Conservation (phyloP, 108 stramenopile species). For the Stephanodiscus triporus region DNA sequence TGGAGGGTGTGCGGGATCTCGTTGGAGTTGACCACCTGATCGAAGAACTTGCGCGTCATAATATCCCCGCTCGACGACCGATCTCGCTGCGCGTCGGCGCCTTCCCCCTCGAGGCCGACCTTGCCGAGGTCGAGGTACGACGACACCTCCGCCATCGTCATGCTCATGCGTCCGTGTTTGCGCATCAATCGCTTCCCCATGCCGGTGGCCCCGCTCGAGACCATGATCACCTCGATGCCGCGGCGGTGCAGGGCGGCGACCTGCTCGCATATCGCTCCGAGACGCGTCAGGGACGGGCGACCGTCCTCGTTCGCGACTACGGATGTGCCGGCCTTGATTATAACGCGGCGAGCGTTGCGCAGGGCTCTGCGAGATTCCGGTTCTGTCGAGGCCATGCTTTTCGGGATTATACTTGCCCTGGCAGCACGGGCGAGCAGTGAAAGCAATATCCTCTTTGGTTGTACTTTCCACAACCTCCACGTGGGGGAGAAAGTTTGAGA, state of each 20-base stretch:
- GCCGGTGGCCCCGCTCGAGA: conserved; percentile 79
- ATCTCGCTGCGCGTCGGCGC: background rate
- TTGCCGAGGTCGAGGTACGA: conserved; percentile 10
- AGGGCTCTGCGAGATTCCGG: conserved; percentile 58
- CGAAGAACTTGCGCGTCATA: conserved; percentile 41
- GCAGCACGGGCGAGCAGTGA: no score
- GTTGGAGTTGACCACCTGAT: conserved; percentile 45
- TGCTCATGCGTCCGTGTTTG: conserved; percentile 67
- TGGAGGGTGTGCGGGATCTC: conserved; percentile 61
- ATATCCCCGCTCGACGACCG: conserved; percentile 20
- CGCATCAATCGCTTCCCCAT: conserved; percentile 86
- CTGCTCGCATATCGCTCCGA: conserved; percentile 90
- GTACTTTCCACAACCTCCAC: no score
- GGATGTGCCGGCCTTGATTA: conserved; percentile 90
- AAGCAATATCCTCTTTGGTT: no score
- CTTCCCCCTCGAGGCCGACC: background rate
- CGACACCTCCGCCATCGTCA: conserved; percentile 63
- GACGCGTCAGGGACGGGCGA: conserved; percentile 83
- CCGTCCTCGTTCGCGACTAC: conserved; percentile 91
- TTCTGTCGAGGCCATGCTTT: conserved; percentile 18
- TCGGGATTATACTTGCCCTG: background rate
- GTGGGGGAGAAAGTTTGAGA: no score
- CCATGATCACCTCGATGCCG: conserved; percentile 83
- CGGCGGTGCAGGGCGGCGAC: conserved; percentile 78
- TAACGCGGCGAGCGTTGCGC: conserved; percentile 72